These are phyloP conservation scores for Diaporthe citriasiana DNA, from an alignment of 2,329 filamentous ascomycete species.

Conservation along the genomic window DNA sequence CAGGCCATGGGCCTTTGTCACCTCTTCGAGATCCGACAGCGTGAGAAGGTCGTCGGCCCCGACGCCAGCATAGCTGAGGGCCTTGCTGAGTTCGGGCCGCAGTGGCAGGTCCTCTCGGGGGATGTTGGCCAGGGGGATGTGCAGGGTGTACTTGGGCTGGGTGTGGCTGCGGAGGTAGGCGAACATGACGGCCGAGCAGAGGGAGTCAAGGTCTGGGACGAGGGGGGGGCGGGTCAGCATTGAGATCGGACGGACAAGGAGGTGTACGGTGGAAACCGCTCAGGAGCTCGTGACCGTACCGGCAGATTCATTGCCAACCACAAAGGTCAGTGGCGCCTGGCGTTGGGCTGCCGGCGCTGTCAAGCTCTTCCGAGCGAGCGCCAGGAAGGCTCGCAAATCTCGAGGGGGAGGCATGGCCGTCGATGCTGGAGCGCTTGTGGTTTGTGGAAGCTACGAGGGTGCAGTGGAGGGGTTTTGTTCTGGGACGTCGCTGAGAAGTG, in stretches of 20 bases:
- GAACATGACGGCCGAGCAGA: conserved; percentile 80
- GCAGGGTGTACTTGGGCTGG: conserved; percentile 64
- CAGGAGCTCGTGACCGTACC: conserved; percentile 55
- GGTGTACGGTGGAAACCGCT: neutral
- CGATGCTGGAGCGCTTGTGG: neutral
- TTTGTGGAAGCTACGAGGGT: neutral
- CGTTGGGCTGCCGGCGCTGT: conserved; percentile 59
- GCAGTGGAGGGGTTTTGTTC: conserved; percentile 18
- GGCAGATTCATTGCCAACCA: conserved; percentile 78
- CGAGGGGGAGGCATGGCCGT: conserved; percentile 44
- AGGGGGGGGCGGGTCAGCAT: neutral
- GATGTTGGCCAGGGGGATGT: conserved; percentile 82
- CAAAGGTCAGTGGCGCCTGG: conserved; percentile 67
- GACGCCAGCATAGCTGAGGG: conserved; percentile 73
- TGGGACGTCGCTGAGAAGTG: neutral
- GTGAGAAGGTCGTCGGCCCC: conserved; percentile 74
- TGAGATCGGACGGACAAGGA: neutral
- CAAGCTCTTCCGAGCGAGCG: conserved; percentile 63
- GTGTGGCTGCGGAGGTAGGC: conserved; percentile 79
- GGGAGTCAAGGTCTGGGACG: conserved; percentile 79
- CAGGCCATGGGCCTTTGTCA: conserved; percentile 51
- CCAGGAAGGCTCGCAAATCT: conserved; percentile 64
- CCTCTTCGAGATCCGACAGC: conserved; percentile 62
- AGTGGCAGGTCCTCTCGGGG: conserved; percentile 76
- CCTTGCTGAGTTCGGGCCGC: conserved; percentile 79